Conservation (phyloP, 441 rosid species). For the Corymbia citriodora region DNA sequence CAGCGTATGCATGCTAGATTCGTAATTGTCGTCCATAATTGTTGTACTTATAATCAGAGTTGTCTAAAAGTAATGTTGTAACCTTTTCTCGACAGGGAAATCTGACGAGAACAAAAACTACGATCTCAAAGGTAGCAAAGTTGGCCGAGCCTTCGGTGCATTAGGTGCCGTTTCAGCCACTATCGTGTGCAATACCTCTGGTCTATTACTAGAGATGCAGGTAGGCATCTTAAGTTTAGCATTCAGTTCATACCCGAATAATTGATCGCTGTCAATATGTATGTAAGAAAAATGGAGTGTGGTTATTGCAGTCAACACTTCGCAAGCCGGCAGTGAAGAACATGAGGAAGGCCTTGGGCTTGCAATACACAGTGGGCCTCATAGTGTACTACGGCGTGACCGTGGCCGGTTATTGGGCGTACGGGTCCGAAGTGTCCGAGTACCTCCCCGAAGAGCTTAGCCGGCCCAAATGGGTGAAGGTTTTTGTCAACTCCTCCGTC, state of each 20-base stretch:
- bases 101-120: background rate
- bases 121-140: conserved; percentile 5
- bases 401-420: conserved; percentile 26
- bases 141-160: conserved; percentile 7
- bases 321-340: conserved; percentile 18
- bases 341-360: conserved; percentile 24
- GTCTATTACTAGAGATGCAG: conserved; percentile 27
- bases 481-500: conserved; percentile 8
- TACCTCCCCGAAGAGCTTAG: conserved; percentile 16
- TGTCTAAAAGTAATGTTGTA: background rate
- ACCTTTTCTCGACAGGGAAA: background rate
- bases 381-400: conserved; percentile 15
- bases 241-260: background rate
- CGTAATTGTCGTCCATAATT: no score
- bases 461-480: conserved; percentile 21
- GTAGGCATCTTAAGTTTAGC: background rate
- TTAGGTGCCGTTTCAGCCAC: conserved; percentile 21
- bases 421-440: conserved; percentile 19
- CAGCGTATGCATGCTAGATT: background rate
- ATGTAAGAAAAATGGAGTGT: background rate
- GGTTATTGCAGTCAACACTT: conserved; percentile 16
- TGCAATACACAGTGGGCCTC: conserved; percentile 19
- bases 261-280: background rate
- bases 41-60: background rate
- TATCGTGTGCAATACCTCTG: conserved; percentile 15